Percentiles rank a stretch among this genome's conserved stretches.
Conservation (phyloP, 352 stramenopile species). For the Lagenidium giganteum region DNA sequence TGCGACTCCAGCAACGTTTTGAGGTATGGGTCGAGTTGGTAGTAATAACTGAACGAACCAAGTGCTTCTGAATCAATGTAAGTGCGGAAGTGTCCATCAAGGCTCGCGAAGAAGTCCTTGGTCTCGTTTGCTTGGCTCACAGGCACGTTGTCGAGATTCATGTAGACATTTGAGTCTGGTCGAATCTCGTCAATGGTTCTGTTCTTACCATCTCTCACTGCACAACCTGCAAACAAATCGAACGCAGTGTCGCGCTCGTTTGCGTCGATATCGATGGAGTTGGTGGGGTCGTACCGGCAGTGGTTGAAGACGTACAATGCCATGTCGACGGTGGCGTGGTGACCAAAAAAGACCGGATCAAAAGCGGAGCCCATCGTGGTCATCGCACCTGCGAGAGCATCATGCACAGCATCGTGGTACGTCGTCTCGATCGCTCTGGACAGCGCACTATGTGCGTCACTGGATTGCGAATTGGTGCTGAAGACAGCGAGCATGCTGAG, state of each 20-base stretch:
- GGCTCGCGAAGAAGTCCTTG: neutral
- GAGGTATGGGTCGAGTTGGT: neutral
- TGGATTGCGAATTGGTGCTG: no score
- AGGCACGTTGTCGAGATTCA: neutral
- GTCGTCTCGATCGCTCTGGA: no score
- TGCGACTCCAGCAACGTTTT: neutral
- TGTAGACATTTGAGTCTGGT: neutral
- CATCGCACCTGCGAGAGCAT: neutral
- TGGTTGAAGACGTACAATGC: slow-evolving; percentile 1
- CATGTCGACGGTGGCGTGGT: slow-evolving; percentile 1
- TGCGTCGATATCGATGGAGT: neutral
- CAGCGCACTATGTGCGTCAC: no score
- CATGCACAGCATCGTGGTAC: slow-evolving; percentile 1
- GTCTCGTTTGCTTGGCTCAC: neutral
- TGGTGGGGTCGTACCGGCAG: neutral
- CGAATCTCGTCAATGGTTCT: no score
- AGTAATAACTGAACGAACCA: neutral
- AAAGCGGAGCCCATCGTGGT: neutral
- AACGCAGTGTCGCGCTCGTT: neutral
- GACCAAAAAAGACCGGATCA: slow-evolving; percentile 1
- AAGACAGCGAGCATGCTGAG: neutral
- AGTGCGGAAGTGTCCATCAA: neutral
- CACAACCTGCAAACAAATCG: neutral
- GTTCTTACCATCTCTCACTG: neutral
- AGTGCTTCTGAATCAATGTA: neutral